Percentiles rank a stretch among this genome's conserved stretches.
Conservation (phyloP, 1,139 yeast genomes). For the Blastobotrys capitulatus region DNA sequence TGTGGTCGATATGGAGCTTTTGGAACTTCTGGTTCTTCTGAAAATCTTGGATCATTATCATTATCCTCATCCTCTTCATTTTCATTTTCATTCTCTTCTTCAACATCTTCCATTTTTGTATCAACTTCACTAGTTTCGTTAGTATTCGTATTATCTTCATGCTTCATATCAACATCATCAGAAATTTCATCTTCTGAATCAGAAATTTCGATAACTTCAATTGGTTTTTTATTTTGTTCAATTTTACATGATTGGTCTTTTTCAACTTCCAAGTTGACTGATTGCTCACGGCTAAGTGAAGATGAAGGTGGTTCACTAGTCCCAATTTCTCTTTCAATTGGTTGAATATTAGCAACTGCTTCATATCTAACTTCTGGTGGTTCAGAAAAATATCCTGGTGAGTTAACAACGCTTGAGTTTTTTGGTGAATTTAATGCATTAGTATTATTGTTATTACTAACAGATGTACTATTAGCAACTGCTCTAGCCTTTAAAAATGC, state of each 20-base stretch:
- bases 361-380: neutral
- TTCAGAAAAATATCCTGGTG: neutral
- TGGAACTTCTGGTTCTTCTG: neutral
- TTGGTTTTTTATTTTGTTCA: neutral
- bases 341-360: neutral
- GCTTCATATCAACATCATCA: neutral
- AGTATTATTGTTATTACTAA: neutral
- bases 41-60: neutral
- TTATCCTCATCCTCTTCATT: neutral
- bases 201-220: slow-evolving; percentile 29
- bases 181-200: slow-evolving; percentile 12
- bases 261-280: no score
- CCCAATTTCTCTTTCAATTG: neutral
- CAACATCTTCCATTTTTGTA: neutral
- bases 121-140: neutral
- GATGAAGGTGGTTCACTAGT: neutral
- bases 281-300: neutral
- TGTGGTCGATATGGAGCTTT: neutral
- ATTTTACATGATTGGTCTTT: neutral
- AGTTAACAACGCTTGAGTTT: neutral
- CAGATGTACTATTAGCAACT: neutral
- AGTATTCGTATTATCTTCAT: neutral
- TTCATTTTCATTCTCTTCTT: neutral
- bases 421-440: neutral
- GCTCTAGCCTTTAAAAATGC: neutral